These are phyloP conservation scores for Pichia pseudocactophila DNA, from an alignment of 805 yeast species.

Conservation along the genomic window DNA sequence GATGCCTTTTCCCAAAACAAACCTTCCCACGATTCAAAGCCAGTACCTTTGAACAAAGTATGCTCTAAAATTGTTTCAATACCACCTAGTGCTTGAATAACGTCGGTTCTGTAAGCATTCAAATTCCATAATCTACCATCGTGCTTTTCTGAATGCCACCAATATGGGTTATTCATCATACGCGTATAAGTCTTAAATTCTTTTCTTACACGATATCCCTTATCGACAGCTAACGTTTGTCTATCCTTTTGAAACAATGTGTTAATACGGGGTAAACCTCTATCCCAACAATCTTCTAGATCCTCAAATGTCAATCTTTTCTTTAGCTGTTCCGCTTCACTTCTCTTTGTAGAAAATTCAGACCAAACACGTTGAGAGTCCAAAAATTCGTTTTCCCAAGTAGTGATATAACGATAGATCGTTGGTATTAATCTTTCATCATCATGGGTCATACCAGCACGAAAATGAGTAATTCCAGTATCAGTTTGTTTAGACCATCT, in stretches of 20 bases:
- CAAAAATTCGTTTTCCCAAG: conserved; percentile 94
- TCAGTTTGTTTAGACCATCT: conserved; percentile 91
- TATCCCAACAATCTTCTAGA: conserved; percentile 88
- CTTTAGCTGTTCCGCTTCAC: conserved; percentile 77
- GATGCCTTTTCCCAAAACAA: conserved; percentile 97
- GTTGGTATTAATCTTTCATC: conserved; percentile 86
- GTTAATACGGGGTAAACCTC: conserved; percentile 94
- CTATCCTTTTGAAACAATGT: conserved; percentile 92
- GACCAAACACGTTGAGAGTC: conserved; percentile 98
- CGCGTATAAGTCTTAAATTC: conserved; percentile 68
- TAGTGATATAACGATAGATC: conserved; percentile 79
- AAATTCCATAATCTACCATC: conserved; percentile 96
- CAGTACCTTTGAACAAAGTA: conserved; percentile 91
- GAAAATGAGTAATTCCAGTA: conserved; percentile 87
- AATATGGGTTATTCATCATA: conserved; percentile 74
- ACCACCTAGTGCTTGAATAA: conserved; percentile 95
- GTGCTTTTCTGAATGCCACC: conserved; percentile 94
- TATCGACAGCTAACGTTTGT: conserved; percentile 88
- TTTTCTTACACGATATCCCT: conserved; percentile 80
- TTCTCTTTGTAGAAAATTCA: conserved; percentile 84
- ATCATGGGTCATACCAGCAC: conserved; percentile 83
- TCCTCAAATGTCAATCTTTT: conserved; percentile 88
- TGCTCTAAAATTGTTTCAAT: conserved; percentile 94
- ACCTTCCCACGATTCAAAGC: conserved; percentile 98
- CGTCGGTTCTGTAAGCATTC: conserved; percentile 88